Base-by-base conservation (phyloP, 2,329 filamentous ascomycete species). In the Ceratocystis papillata region DNA sequence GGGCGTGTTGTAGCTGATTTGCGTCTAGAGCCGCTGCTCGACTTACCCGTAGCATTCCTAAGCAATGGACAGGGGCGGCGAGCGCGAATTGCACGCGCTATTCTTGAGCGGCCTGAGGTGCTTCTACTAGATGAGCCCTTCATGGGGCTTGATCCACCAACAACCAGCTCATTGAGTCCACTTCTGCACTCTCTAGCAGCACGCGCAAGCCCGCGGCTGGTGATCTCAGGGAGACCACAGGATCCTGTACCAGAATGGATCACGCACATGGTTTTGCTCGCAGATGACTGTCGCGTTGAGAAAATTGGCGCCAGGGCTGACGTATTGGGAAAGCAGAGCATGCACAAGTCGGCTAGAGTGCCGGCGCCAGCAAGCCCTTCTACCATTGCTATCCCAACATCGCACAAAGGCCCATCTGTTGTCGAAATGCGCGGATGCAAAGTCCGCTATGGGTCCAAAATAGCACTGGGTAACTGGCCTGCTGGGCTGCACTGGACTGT, bases 31-130 rank as follows among this genome's bases (percentile, higher is more conserved):
- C 78, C 81, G 7, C 78, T 97, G 59, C 77, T 95, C 1, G 81
- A 88, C 48, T 87, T 96, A 73, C 92, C 93, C 0, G 89, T 97
- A 6, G 84, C 89, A 28, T 96, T 94, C 73, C 77, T 99, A 65
- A 96, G 91, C 73, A 96, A 97, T 75, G 94, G 94, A 0, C 94
- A 99, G 76, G 93, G 89, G 5, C 81, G 93, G 69, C 80, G 94
- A 65, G 89, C 93, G 6, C 84, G 90, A 69, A 96, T 99, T 70
- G 94, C 91, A 1, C 89, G 90, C 71, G 91, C 92, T 0, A 76
- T 99, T 63, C 79, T 97, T 67, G 85, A 80, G 5, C 81, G 82
- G 64, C 94, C 94, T 0, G 88, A 95, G 74, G 81, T 96, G 10
- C 73, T 99, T 68, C 79, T 97, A 64, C 79, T 96, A 1, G 94